These are phyloP conservation scores for Pythium scleroteichum DNA, from an alignment of 352 stramenopile genomes.

Conservation along the genomic window DNA sequence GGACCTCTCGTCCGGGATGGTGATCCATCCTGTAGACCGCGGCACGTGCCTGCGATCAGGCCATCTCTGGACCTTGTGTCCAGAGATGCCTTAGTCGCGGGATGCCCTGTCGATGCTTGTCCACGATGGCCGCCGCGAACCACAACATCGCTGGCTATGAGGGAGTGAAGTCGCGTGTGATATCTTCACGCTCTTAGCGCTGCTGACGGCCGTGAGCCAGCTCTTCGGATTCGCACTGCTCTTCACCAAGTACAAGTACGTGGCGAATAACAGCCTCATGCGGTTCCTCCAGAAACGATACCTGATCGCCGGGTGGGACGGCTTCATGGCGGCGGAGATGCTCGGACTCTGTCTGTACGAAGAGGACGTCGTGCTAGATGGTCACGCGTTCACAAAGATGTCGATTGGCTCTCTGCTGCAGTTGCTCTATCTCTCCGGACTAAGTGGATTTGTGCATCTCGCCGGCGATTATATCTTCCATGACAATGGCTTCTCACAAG, in stretches of 20 bases:
- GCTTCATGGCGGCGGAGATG: conserved; percentile 34
- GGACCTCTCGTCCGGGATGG: no score
- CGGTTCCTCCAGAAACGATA: conserved; percentile 47
- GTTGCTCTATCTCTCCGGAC: conserved; percentile 48
- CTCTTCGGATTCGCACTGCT: conserved; percentile 34
- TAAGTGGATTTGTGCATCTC: conserved; percentile 42
- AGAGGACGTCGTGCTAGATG: conserved; percentile 22
- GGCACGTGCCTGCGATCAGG: no score
- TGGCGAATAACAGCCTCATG: conserved; percentile 48
- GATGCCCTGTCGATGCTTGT: no score
- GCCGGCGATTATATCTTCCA: conserved; percentile 55
- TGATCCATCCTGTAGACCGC: no score
- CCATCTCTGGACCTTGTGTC: no score
- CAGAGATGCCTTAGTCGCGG: no score
- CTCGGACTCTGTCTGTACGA: conserved; percentile 49
- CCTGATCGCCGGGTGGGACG: conserved; percentile 50
- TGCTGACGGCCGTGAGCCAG: conserved; percentile 32
- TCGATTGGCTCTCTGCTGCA: conserved; percentile 44
- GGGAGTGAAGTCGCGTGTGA: conserved; percentile 57
- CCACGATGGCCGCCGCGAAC: no score
- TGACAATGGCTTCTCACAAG: conserved; percentile 36
- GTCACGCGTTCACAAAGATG: conserved; percentile 34
- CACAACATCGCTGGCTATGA: no score
- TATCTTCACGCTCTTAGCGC: conserved; percentile 35
- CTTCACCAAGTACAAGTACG: conserved; percentile 39